phyloP scores from a whole-genome alignment of 441 rosid genomes.

The Jatropha multifida region DNA sequence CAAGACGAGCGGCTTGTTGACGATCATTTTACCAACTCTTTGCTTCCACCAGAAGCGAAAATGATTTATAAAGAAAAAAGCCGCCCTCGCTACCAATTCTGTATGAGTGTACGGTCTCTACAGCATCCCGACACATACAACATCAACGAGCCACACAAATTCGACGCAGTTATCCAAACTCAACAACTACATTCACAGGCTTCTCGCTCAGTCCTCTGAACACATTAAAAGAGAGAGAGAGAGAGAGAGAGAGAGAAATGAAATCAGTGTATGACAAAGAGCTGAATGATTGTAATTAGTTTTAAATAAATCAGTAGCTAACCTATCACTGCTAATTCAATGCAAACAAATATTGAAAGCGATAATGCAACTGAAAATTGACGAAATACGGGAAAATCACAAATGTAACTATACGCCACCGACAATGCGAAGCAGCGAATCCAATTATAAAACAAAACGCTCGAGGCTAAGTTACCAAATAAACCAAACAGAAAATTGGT shows the following conservation, averaged over 20 bases:
- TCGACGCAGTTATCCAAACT: background rate
- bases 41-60: slow-evolving; percentile 17
- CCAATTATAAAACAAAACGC: background rate
- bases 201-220: background rate
- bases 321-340: too few relatives aligned
- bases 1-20: slow-evolving; percentile 63
- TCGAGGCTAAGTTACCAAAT: background rate
- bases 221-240: background rate
- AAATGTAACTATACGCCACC: slow-evolving; percentile 4
- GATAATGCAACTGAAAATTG: slow-evolving; percentile 1
- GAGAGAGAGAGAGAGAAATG: slow-evolving; percentile 4
- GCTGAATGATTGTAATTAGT: background rate
- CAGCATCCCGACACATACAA: background rate
- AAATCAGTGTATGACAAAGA: background rate
- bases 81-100: background rate
- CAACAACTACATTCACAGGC: background rate
- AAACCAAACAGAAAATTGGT: background rate
- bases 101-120: slow-evolving; percentile 3
- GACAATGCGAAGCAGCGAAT: slow-evolving; percentile 10
- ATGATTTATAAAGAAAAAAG: background rate
- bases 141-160: background rate
- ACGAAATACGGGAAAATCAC: background rate
- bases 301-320: background rate
- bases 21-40: slow-evolving; percentile 49
- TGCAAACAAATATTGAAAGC: background rate